These are phyloP conservation scores for Penicillium frequentans DNA, from an alignment of 2,329 filamentous ascomycete species.

Conservation along the genomic window DNA sequence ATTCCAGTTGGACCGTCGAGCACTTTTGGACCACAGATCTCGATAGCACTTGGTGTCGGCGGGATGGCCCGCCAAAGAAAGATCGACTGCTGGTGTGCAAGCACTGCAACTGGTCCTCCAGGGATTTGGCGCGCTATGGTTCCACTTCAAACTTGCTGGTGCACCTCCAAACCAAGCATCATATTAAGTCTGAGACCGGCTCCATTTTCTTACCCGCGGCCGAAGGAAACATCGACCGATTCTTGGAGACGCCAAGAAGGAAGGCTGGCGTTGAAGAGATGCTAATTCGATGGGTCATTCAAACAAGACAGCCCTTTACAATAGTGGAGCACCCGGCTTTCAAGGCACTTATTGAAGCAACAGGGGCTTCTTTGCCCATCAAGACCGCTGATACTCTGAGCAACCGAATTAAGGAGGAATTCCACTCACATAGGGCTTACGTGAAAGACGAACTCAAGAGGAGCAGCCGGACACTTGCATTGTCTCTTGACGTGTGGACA, in stretches of 20 bases:
- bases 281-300: neutral
- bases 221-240: constrained; percentile 1
- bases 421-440: constrained; percentile 5
- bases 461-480: constrained; percentile 3
- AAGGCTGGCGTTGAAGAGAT: constrained; percentile 1
- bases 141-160: constrained; percentile 7
- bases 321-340: constrained; percentile 8
- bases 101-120: constrained; percentile 7
- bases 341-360: constrained; percentile 10
- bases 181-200: neutral
- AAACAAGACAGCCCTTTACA: too few species aligned
- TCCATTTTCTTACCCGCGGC: constrained; percentile 3
- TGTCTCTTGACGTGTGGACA: too few species aligned
- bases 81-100: constrained; percentile 5
- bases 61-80: too few species aligned
- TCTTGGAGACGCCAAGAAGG: constrained; percentile 5
- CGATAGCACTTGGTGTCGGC: too few species aligned
- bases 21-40: too few species aligned
- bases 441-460: constrained; percentile 5
- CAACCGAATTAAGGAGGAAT: constrained; percentile 8
- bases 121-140: constrained; percentile 9
- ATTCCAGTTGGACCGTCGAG: too few species aligned
- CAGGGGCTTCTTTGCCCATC: constrained; percentile 6
- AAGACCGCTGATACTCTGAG: constrained; percentile 2
- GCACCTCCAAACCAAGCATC: constrained; percentile 8